These are phyloP conservation scores for Durio zibethinus DNA, from an alignment of 345 rosid genomes.

Conservation along the genomic window DNA sequence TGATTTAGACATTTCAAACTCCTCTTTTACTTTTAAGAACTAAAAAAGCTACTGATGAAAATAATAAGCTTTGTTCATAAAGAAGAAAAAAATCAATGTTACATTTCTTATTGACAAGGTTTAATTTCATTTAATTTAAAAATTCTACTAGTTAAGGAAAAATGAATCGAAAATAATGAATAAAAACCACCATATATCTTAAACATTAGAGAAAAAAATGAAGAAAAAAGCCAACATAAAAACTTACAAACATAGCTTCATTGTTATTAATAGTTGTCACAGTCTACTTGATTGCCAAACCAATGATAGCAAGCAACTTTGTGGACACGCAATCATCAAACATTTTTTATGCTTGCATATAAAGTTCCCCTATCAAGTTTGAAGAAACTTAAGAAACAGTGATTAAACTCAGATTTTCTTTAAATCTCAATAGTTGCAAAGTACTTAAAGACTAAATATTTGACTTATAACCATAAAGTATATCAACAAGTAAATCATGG, in stretches of 20 bases:
- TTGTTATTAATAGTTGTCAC: conserved; percentile 45
- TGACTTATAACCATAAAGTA: conserved; percentile 95
- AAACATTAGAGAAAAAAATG: neutral
- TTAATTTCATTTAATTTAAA: neutral
- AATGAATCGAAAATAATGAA: conserved; percentile 2
- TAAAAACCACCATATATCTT: neutral
- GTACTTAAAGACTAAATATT: conserved; percentile 97
- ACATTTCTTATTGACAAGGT: neutral
- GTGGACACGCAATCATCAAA: conserved; percentile 77
- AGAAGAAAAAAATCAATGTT: neutral
- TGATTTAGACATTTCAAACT: neutral
- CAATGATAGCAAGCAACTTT: conserved; percentile 67
- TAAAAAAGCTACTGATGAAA: neutral
- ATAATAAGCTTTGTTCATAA: neutral
- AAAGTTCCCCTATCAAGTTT: conserved; percentile 70
- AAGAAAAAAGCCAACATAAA: neutral
- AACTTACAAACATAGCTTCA: conserved; percentile 78
- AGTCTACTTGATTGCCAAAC: conserved; percentile 63
- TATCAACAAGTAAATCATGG: conserved; percentile 97
- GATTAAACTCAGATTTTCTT: conserved; percentile 1
- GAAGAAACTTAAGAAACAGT: conserved; percentile 13
- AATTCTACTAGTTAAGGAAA: neutral
- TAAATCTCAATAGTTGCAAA: conserved; percentile 1
- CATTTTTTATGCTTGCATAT: conserved; percentile 76
- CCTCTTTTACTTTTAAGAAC: neutral